Evolutionary conservation across 2,329 filamentous ascomycete species (phyloP).

Genomic region (Fusarium torreyae): DNA sequence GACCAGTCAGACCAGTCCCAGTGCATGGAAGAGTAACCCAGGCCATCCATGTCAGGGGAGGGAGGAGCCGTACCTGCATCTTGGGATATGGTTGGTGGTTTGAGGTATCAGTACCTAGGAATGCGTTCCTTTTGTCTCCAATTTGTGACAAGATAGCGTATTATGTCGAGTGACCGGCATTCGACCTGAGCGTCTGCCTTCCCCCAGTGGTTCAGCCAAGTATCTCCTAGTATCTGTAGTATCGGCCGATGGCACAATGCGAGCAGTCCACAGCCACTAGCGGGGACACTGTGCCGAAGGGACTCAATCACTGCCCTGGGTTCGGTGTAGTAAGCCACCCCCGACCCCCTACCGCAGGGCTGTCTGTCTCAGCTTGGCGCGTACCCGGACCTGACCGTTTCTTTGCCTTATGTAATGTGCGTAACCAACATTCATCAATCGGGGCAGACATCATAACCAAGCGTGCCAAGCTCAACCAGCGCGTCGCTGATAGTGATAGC

Average conservation of each 20-base stretch:
- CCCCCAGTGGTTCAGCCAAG: slow-evolving; percentile 26
- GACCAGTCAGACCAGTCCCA: slow-evolving; percentile 19
- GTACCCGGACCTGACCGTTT: neutral
- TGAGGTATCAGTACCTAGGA: slow-evolving; percentile 30
- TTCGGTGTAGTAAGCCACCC: too few species aligned
- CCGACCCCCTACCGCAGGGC: neutral
- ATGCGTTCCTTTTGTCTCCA: slow-evolving; percentile 30
- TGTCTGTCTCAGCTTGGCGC: slow-evolving; percentile 20
- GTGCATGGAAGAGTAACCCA: slow-evolving; percentile 7
- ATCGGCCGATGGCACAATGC: slow-evolving; percentile 15
- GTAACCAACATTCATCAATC: slow-evolving; percentile 29
- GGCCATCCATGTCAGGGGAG: slow-evolving; percentile 50
- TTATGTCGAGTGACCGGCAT: slow-evolving; percentile 23
- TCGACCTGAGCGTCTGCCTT: slow-evolving; percentile 15
- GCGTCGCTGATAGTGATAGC: slow-evolving; percentile 26
- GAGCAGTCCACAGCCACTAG: neutral
- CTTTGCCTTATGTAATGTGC: slow-evolving; percentile 23
- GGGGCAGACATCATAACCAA: slow-evolving; percentile 30
- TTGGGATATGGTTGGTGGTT: slow-evolving; percentile 46
- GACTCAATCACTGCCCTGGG: too few species aligned
- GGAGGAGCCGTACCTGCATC: slow-evolving; percentile 48
- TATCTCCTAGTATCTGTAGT: slow-evolving; percentile 15
- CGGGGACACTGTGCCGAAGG: slow-evolving; percentile 27
- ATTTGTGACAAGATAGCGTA: slow-evolving; percentile 32
- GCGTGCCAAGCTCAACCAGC: slow-evolving; percentile 12